These are phyloP conservation scores for Macadamia integrifolia DNA, from an alignment of 164 flowering plant species.

Conservation along the genomic window DNA sequence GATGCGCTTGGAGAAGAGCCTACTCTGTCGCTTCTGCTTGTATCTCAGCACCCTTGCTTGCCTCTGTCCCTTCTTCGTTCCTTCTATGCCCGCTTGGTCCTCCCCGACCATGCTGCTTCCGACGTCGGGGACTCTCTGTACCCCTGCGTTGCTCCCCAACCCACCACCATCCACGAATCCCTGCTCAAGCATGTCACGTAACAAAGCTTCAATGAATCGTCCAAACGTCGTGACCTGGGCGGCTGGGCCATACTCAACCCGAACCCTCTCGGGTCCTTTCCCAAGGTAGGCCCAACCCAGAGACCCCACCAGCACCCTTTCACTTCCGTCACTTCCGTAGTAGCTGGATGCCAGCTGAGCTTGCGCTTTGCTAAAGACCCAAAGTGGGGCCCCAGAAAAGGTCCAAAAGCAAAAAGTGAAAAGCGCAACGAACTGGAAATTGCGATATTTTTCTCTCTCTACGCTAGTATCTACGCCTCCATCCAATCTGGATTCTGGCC, in stretches of 20 bases:
- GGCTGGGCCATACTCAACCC: too few relatives aligned
- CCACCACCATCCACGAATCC: conserved; percentile 9
- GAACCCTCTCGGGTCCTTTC: too few relatives aligned
- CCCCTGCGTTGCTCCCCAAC: conserved; percentile 2
- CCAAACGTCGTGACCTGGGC: too few relatives aligned
- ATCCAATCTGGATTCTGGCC: too few relatives aligned
- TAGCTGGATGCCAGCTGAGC: neutral
- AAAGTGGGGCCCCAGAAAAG: too few relatives aligned
- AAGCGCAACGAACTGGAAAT: too few relatives aligned
- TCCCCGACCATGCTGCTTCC: conserved; percentile 5
- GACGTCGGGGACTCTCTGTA: conserved; percentile 48
- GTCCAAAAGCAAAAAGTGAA: too few relatives aligned
- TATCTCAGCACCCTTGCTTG: conserved; percentile 75
- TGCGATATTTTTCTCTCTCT: too few relatives aligned
- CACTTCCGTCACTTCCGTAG: too few relatives aligned
- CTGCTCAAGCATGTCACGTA: neutral
- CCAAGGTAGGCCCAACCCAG: too few relatives aligned
- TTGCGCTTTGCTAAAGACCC: neutral
- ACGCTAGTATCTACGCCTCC: too few relatives aligned
- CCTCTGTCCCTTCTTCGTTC: conserved; percentile 40
- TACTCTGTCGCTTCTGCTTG: conserved; percentile 73
- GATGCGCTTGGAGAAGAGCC: conserved; percentile 74
- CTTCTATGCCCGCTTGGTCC: conserved; percentile 14
- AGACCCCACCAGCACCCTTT: too few relatives aligned
- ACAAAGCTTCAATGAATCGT: neutral